These are phyloP conservation scores for Suillus brevipes DNA, from an alignment of 768 basidiomycete species.

Conservation along the genomic window DNA sequence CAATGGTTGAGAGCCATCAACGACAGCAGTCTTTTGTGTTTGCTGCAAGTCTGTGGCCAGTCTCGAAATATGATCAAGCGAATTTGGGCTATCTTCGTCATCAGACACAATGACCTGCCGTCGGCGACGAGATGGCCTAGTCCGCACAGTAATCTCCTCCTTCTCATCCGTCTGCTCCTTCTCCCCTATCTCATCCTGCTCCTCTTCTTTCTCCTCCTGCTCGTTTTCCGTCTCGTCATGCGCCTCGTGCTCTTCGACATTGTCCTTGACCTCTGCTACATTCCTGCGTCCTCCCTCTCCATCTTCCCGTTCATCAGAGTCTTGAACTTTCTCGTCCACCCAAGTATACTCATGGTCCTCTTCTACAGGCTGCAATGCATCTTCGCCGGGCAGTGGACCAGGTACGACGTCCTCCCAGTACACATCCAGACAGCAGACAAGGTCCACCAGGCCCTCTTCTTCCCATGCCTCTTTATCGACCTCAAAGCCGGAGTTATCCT, in stretches of 20 bases:
- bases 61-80: not conserved
- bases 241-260: not conserved
- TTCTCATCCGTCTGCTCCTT: not conserved
- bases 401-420: not conserved
- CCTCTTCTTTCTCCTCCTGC: not conserved
- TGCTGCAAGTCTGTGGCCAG: not conserved
- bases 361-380: not conserved
- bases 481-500: not conserved
- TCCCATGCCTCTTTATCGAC: constrained; percentile 4
- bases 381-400: not conserved
- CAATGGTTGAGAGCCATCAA: not conserved
- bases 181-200: not conserved
- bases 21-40: not conserved
- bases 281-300: not conserved
- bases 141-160: not conserved
- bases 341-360: not conserved
- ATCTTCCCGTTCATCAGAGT: not conserved
- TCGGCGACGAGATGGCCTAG: not conserved
- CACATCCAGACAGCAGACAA: not conserved
- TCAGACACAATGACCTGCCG: not conserved
- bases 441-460: not conserved
- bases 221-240: not conserved
- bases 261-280: not conserved
- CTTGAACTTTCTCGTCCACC: not conserved
- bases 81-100: not conserved